Evolutionary conservation across 192 early-diverging fungal species (phyloP).

Genomic region (Gonapodya sp.): DNA sequence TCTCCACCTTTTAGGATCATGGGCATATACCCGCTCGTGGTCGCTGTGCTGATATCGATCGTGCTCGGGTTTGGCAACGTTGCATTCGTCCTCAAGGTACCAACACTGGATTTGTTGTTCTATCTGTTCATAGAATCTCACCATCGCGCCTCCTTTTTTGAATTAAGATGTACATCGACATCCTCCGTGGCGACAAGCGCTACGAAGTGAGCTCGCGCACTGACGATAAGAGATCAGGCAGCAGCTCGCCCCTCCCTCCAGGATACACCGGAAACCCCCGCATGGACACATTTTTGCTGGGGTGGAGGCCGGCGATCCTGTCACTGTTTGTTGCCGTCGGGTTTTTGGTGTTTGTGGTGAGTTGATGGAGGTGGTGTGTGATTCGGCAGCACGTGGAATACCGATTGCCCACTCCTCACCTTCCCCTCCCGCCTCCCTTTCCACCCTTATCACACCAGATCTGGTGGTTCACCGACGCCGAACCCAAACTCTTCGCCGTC

Average conservation of each 20-base stretch:
- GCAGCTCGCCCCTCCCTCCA: not conserved
- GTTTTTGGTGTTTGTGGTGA: conserved; percentile 7
- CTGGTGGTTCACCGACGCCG: conserved; percentile 11
- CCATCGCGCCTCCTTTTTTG: not conserved
- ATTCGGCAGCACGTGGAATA: not conserved
- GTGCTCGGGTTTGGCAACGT: not conserved
- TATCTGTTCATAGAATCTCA: no score
- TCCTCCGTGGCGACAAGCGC: conserved; percentile 3
- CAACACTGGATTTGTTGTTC: no score
- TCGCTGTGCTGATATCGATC: not conserved
- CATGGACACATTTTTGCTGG: conserved; percentile 1
- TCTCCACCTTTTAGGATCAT: not conserved
- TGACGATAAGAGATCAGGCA: not conserved
- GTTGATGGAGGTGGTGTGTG: not conserved
- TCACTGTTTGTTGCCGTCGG: not conserved
- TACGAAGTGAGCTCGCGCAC: not conserved
- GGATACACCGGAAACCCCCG: conserved; percentile 5
- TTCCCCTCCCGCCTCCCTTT: not conserved
- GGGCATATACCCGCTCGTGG: not conserved
- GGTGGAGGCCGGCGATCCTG: conserved; percentile 1
- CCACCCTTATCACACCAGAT: not conserved
- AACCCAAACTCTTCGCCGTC: not conserved
- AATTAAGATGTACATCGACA: not conserved
- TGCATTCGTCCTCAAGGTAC: not conserved
- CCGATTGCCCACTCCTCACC: not conserved